phyloP scores from a whole-genome alignment of 179 eudicot genomes.

The Silene vulgaris region DNA sequence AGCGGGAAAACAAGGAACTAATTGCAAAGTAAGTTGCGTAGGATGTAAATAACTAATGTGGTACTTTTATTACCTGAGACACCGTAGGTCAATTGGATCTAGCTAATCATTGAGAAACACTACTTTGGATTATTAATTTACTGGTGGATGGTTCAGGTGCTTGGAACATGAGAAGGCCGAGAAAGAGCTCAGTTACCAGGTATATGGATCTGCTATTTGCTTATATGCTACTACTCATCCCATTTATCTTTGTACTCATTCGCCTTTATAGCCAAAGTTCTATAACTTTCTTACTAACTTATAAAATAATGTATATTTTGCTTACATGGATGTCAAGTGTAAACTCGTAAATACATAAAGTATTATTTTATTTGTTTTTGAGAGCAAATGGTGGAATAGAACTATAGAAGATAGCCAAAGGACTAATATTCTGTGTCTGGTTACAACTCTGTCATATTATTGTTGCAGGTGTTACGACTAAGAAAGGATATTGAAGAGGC shows the following conservation, averaged over 20 bases:
- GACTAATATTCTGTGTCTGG: background rate
- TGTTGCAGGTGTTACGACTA: conserved; percentile 20
- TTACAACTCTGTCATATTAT: background rate
- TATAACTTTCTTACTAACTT: background rate
- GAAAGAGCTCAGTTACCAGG: conserved; percentile 15
- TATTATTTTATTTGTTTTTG: no score
- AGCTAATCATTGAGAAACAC: background rate
- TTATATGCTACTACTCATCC: background rate
- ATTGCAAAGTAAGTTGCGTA: conserved; percentile 16
- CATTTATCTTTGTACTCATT: background rate
- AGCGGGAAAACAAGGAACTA: conserved; percentile 16
- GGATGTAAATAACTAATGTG: background rate
- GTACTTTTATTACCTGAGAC: background rate
- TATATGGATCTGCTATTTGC: conserved; percentile 6
- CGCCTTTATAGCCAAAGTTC: background rate
- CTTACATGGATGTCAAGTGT: background rate
- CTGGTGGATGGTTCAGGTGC: conserved; percentile 15
- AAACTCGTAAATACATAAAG: no score
- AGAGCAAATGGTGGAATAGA: no score
- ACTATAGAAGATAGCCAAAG: background rate
- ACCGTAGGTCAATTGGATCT: background rate
- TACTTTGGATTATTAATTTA: background rate
- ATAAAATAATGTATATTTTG: background rate
- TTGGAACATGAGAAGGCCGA: conserved; percentile 19
- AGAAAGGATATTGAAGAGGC: conserved; percentile 16